Percentiles rank a stretch among this genome's conserved stretches.
phyloP scores from a whole-genome alignment of 805 yeast genomes.

The Schwanniomyces occidentalis region DNA sequence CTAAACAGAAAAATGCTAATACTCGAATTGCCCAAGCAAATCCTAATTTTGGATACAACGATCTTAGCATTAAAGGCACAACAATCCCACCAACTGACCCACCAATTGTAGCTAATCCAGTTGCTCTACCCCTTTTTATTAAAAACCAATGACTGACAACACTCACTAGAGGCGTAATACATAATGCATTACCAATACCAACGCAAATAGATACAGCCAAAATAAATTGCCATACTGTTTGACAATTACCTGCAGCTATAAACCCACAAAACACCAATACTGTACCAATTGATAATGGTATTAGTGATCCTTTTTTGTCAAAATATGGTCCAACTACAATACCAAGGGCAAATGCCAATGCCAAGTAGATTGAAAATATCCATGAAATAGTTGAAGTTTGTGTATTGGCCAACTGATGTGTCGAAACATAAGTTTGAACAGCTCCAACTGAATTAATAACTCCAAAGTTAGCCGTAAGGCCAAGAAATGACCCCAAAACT shows the following conservation, averaged over 20 bases:
- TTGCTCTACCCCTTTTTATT: conserved; percentile 51
- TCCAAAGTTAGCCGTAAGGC: conserved; percentile 28
- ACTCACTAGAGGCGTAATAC: conserved; percentile 61
- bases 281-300: conserved; percentile 47
- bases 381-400: conserved; percentile 35
- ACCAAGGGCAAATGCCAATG: conserved; percentile 28
- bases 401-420: conserved; percentile 32
- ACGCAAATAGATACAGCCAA: conserved; percentile 44
- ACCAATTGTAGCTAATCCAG: conserved; percentile 29
- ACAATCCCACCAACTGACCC: conserved; percentile 34
- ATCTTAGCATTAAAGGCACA: conserved; percentile 27
- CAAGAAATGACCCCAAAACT: conserved; percentile 25
- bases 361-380: conserved; percentile 39
- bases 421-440: conserved; percentile 37
- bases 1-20: conserved; percentile 22
- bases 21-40: conserved; percentile 32
- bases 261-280: conserved; percentile 46
- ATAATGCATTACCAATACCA: conserved; percentile 60
- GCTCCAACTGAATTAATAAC: conserved; percentile 39
- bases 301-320: conserved; percentile 58
- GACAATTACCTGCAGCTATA: conserved; percentile 55
- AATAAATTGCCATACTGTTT: conserved; percentile 57
- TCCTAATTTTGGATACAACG: conserved; percentile 27
- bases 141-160: conserved; percentile 68
- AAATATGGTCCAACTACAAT: conserved; percentile 57